Evolutionary conservation across 1,284 basidiomycete species (phyloP).

Genomic region (Kalmanozyma brasiliensis): DNA sequence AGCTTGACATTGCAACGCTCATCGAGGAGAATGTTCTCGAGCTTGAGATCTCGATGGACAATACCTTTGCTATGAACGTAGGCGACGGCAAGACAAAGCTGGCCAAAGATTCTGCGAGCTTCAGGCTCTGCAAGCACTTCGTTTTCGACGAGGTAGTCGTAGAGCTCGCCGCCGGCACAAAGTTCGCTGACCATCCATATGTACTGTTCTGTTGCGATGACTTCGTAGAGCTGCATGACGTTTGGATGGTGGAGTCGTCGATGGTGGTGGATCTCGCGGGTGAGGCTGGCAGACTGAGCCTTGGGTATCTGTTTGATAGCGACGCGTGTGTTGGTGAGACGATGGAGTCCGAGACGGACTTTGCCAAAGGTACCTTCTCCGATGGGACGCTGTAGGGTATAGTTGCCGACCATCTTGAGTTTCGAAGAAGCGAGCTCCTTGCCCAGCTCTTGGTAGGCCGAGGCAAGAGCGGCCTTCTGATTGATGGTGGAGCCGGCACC

Average conservation of each 20-base stretch:
- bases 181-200: constrained; percentile 99
- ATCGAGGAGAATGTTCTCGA: constrained; percentile 72
- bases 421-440: constrained; percentile 89
- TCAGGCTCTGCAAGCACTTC: constrained; percentile 66
- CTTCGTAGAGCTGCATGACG: constrained; percentile 94
- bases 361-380: constrained; percentile 94
- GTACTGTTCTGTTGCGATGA: constrained; percentile 91
- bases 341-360: constrained; percentile 90
- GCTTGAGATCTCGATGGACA: constrained; percentile 71
- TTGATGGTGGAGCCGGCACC: constrained; percentile 56
- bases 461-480: constrained; percentile 73
- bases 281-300: constrained; percentile 77
- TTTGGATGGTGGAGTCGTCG: constrained; percentile 94
- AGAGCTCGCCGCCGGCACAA: constrained; percentile 82
- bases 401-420: constrained; percentile 91
- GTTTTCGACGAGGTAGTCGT: constrained; percentile 70
- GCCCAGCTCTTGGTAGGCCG: constrained; percentile 95
- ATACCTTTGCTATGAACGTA: constrained; percentile 69
- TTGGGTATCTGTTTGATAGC: constrained; percentile 99
- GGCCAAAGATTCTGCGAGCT: constrained; percentile 68
- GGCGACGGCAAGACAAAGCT: constrained; percentile 69
- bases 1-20: constrained; percentile 71
- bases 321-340: constrained; percentile 75
- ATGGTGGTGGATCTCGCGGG: constrained; percentile 97
- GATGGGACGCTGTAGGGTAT: constrained; percentile 92